Base-by-base conservation (phyloP, 345 rosid genomes). In the Syzygium aqueum region DNA sequence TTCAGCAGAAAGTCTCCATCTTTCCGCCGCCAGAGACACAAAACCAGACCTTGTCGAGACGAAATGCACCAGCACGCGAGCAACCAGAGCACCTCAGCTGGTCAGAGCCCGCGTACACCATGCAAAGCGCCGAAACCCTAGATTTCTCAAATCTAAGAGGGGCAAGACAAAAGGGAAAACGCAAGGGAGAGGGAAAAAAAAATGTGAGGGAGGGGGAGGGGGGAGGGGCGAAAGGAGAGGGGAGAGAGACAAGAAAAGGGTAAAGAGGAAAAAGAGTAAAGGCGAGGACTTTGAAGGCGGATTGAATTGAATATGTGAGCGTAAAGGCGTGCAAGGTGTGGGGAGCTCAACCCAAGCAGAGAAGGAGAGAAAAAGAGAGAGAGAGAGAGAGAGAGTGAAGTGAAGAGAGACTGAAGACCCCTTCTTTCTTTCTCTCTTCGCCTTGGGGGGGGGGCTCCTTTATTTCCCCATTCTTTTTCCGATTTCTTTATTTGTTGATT, bases 61-160 rank as follows among this genome's bases (percentile, higher is more conserved):
- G 82, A 37, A 73, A 73, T 73, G 82, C 23, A 27, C 82, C 82
- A 37, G 11, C 80, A 37, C 49, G 80, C 14, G 80, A 73, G 80
- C 49, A 73, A 12, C 82, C 82, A 73, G 78, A 67, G 78, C 27
- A 37, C 82, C 49, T 40, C 46, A 11, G 11, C 82, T 73, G 22
- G 49, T 73, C 80, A 46, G 43, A 67, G 78, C 78, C 78, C 78
- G 78, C 78, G 19, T 46, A 33, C 19, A 37, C 82, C 49, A 40
- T 73, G 49, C 21, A 73, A 30, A 46, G 89, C 87, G 89, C 87
- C 90, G 77, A 91, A 90, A 91, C 91, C 92, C 91, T 90, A 91
- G 94, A 93, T 89, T 90, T 89, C 16, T 89, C 82, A 73, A 73
- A 73, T 73, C 82, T 73, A 43, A 53, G 92, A 91, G 85, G 84